Percentiles rank a stretch among this genome's conserved stretches.
Conservation (phyloP, 805 yeast genomes). For the Jamesozyma jinghongensis region DNA sequence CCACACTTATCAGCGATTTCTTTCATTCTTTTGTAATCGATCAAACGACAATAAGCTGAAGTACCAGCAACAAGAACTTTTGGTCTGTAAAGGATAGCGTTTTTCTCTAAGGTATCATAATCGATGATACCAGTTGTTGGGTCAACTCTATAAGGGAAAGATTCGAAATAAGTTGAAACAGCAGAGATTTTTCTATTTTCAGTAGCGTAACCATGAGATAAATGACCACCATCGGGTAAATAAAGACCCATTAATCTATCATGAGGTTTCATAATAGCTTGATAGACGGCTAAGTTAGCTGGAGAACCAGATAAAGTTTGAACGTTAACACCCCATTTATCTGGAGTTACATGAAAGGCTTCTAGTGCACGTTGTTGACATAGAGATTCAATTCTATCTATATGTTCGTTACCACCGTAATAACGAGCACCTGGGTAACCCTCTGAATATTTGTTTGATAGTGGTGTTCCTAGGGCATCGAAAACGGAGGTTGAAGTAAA, state of each 20-base stretch:
- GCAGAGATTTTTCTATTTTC: slow-evolving; percentile 88
- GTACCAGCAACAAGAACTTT: slow-evolving; percentile 96
- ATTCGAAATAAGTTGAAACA: slow-evolving; percentile 92
- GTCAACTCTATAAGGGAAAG: slow-evolving; percentile 96
- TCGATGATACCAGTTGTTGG: slow-evolving; percentile 90
- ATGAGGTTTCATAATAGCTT: slow-evolving; percentile 89
- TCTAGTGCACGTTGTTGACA: slow-evolving; percentile 93
- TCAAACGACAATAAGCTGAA: slow-evolving; percentile 93
- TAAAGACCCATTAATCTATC: slow-evolving; percentile 98
- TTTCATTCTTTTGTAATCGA: slow-evolving; percentile 95
- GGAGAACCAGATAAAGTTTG: slow-evolving; percentile 97
- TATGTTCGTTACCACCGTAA: slow-evolving; percentile 97
- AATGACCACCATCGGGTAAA: slow-evolving; percentile 97
- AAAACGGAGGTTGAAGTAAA: slow-evolving; percentile 93
- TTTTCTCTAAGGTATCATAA: slow-evolving; percentile 88
- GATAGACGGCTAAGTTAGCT: slow-evolving; percentile 94
- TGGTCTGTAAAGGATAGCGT: slow-evolving; percentile 89
- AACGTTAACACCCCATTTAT: slow-evolving; percentile 95
- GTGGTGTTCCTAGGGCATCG: slow-evolving; percentile 94
- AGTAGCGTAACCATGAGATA: slow-evolving; percentile 97
- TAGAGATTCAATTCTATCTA: slow-evolving; percentile 83
- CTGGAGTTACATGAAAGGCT: slow-evolving; percentile 73
- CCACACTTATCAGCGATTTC: slow-evolving; percentile 95
- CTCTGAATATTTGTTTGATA: slow-evolving; percentile 98
- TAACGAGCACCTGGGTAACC: slow-evolving; percentile 99